A percentile compares a stretch with the other conserved stretches of the same genome.
Evolutionary conservation across 768 basidiomycete species (phyloP).

Genomic region (Amanita brunnescens): DNA sequence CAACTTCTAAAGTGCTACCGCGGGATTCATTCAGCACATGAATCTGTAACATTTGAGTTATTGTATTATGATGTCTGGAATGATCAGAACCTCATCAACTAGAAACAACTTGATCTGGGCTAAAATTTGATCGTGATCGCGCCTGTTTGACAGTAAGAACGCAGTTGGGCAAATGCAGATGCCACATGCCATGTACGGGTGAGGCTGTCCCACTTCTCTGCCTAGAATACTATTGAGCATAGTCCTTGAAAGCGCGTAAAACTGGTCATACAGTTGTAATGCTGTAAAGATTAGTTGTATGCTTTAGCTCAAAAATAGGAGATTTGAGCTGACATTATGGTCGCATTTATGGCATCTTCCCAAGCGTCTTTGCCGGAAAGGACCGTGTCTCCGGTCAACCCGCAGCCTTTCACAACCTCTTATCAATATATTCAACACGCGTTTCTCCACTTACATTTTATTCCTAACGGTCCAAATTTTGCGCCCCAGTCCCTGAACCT

Average conservation of each 20-base stretch:
- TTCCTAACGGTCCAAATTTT: slow-evolving; percentile 74
- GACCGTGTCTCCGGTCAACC: slow-evolving; percentile 89
- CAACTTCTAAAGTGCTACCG: slow-evolving; percentile 89
- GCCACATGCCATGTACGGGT: slow-evolving; percentile 71
- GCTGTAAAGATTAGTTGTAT: slow-evolving; percentile 24
- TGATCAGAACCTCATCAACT: slow-evolving; percentile 67
- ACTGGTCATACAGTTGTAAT: slow-evolving; percentile 63
- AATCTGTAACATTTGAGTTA: slow-evolving; percentile 41
- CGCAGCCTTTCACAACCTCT: slow-evolving; percentile 47
- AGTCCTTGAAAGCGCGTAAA: background rate
- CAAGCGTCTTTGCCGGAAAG: slow-evolving; percentile 54
- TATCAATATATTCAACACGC: background rate
- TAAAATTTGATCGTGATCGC: slow-evolving; percentile 55
- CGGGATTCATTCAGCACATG: slow-evolving; percentile 87
- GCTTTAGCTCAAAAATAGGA: background rate
- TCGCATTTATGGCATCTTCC: slow-evolving; percentile 66
- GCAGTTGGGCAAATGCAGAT: background rate
- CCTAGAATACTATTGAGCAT: slow-evolving; percentile 32
- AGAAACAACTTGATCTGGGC: slow-evolving; percentile 73
- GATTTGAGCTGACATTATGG: slow-evolving; percentile 58
- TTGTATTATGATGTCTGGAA: background rate
- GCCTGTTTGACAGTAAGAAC: slow-evolving; percentile 27
- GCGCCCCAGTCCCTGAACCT: slow-evolving; percentile 78
- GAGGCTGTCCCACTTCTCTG: slow-evolving; percentile 95
- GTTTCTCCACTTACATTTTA: too few relatives aligned